Percentiles rank a stretch among this genome's conserved stretches.
These are phyloP conservation scores for Candida alai DNA, from an alignment of 805 yeast genomes.

Conservation along the genomic window DNA sequence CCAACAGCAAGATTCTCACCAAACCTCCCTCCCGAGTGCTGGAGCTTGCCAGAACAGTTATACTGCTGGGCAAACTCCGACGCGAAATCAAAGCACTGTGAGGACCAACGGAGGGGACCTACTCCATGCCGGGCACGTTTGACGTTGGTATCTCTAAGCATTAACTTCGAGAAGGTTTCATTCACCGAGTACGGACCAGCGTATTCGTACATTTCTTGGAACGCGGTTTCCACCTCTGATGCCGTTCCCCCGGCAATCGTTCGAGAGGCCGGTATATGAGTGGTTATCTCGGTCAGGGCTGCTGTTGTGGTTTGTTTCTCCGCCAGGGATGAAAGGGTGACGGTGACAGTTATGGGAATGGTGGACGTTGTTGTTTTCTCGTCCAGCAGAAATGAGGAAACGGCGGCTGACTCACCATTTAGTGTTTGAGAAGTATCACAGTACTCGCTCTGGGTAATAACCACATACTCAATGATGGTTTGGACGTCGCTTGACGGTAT, in stretches of 20 bases:
- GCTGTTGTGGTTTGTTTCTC: not conserved
- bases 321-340: no score
- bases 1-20: slow-evolving; percentile 42
- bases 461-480: not conserved
- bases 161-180: slow-evolving; percentile 17
- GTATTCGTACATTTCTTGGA: slow-evolving; percentile 6
- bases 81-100: slow-evolving; percentile 28
- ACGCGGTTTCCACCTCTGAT: not conserved
- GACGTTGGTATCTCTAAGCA: slow-evolving; percentile 26
- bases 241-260: no score
- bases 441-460: not conserved
- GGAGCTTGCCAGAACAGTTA: slow-evolving; percentile 31
- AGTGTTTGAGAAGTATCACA: not conserved
- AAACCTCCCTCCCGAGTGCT: slow-evolving; percentile 32
- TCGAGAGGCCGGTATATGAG: no score
- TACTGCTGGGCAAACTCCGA: slow-evolving; percentile 27
- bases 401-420: not conserved
- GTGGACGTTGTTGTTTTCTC: not conserved
- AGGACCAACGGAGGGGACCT: slow-evolving; percentile 29
- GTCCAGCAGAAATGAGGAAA: not conserved
- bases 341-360: not conserved
- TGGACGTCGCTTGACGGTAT: not conserved
- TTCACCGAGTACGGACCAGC: slow-evolving; percentile 10
- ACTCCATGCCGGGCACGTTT: slow-evolving; percentile 29
- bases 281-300: not conserved